Evolutionary conservation across 2,329 filamentous ascomycete genomes (phyloP), one percentile per base, ranked within the genome.

Genomic region (Xylaria multiplex): DNA sequence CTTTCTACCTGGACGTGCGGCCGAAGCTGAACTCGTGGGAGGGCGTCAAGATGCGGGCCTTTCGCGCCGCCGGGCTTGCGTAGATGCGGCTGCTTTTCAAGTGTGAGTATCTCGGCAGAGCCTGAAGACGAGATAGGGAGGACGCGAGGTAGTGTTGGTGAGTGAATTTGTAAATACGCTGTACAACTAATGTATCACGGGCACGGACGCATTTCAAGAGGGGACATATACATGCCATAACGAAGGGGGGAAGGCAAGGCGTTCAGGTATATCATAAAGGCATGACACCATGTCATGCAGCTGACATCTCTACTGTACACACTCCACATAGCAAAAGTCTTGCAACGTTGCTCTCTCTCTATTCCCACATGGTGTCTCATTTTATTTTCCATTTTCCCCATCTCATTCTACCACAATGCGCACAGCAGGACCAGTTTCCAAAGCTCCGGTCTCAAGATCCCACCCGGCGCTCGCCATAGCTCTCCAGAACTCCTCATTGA

Each of bases 11-110:
- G 16, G 88, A 91, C 72, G 88, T 91, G 49, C 80, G 89, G 73
- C 89, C 89, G 0, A 91, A 91, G 80, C 75, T 91, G 69, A 91
- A 90, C 74, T 86, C 83, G 1, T 88, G 85, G 83, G 89, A 91
- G 77, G 89, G 89, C 0, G 81, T 88, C 72, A 90, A 87, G 81
- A 91, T 91, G 89, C 82, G 89, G 42, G 82, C 82, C 0, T 77
- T 84, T 75, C 82, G 82, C 40, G 82, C 81, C 42, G 69, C 83
- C 0, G 87, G 86, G 2, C 56, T 89, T 61, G 80, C 79, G 11
- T 89, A 68, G 58, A 35, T 9, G 13, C 4, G 13, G 37, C 37
- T 13, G 5, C 2, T 14, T 13, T 13, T 13, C 14, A 13, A 5
- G 37, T 13, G 16, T 16, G 42, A 4, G 35, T 6, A 42, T 9